Base-by-base conservation (phyloP, 768 basidiomycete genomes). In the Leccinum barrowsii region DNA sequence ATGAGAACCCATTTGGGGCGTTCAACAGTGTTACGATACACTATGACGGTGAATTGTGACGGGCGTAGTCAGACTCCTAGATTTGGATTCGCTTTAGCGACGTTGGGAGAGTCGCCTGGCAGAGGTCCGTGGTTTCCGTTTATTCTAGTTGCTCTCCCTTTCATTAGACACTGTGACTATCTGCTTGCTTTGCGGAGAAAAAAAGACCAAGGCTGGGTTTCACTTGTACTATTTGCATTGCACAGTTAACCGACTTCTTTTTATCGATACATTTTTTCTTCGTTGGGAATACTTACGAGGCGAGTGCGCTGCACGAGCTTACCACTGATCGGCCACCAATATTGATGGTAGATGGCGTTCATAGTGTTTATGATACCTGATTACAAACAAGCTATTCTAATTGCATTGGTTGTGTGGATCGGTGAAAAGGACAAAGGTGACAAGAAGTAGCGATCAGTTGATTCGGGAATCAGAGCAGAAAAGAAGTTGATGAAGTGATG, bases 1-100 rank as follows among this genome's bases (percentile, higher is more conserved):
- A 80, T 57, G 76, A 75, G 61, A 92, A 94, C 73, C 74, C 92
- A 65, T 96, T 96, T 76, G 87, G 85, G 53, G 89, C 83, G 49
- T 97, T 97, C 76, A 89, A 86, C 68, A 93, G 90, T 73, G 91
- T 97, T 68, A 97, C 94, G 56, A 76, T 90, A 71, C 83, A 90
- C 65, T 85, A 93, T 75, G 91, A 92, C 66, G 91, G 89, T 59
- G 90, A 91, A 63, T 30, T 72, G 60, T 76, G 70, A 70, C 5
- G 19, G 5, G 28, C 19, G 21, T 12, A n/a, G 12, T 55, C 55
- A 47, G 40, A 50, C 53, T 32, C 35, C 24, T 52, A 46, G 49
- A 59, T 56, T 42, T 52, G 35, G 35, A 32, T 65, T 48, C 57
- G 57, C 10, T 37, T 49, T 49, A 15, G 32, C 24, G 46, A 30